phyloP scores from a whole-genome alignment of 768 basidiomycete species.

The Mycena galericulata region DNA sequence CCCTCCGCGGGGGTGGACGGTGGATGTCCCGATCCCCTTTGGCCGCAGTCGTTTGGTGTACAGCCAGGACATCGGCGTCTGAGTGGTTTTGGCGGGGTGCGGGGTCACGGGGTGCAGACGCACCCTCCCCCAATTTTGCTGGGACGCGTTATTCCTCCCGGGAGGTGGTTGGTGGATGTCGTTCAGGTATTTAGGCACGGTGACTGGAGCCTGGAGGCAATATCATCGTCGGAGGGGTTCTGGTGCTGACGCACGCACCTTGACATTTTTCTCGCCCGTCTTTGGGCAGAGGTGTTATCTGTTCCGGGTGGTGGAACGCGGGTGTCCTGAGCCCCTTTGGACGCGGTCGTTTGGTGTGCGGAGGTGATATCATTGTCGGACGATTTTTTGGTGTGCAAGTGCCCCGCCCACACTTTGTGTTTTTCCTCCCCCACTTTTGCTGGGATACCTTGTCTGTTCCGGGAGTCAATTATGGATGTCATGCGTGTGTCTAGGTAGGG shows the following conservation, averaged over 20 bases:
- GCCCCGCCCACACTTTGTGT: background rate
- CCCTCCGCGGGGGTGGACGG: background rate
- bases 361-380: background rate
- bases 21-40: background rate
- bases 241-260: background rate
- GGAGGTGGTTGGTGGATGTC: background rate
- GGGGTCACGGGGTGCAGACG: constrained; percentile 1
- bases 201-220: background rate
- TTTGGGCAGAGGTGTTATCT: background rate
- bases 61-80: background rate
- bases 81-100: background rate
- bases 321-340: background rate
- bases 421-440: background rate
- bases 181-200: background rate
- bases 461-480: no score
- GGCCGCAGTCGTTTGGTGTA: background rate
- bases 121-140: background rate
- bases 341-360: background rate
- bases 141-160: background rate
- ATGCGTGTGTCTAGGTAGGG: no score
- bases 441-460: no score
- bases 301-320: background rate
- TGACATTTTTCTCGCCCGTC: background rate
- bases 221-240: background rate
- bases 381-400: background rate